Base-by-base conservation (phyloP, 805 yeast species). In the Suhomyces faveliae region DNA sequence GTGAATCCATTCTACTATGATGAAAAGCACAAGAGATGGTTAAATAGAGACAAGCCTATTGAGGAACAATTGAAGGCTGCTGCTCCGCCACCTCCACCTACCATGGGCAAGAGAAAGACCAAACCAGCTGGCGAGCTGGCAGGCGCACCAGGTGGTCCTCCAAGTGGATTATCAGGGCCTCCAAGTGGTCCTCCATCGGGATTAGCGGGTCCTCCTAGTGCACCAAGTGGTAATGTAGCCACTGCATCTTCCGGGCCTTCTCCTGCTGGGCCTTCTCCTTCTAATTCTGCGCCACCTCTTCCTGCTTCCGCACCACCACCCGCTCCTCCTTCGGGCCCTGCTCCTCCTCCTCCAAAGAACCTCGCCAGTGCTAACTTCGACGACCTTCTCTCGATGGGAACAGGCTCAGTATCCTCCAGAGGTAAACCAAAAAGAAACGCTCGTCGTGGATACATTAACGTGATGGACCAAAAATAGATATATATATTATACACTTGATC, bases 11-110 rank as follows among this genome's bases (percentile, higher is more conserved):
- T 94, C 61, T 78, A 80, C 59, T 94, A 82, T 63, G 96, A 91
- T 68, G 92, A 88, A 57, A 81, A 86, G 50, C 77, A 86, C 60
- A 84, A 85, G 62, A 79, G 96, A 59, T 94, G 97, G 97, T 81
- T 94, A 45, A 84, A 89, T 60, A 80, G 79, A 47, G 79, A 81
- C 52, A 81, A 80, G 3, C 79, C 84, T 21, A 73, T 78, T 43
- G 94, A 81, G 60, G 91, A 85, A 42, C 83, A 83, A 57, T 67
- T 75, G 44, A 73, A 70, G 42, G 67, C 73, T 5, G 66, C 80
- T 1, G 76, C 80, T 3, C 82, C 85, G 2, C 85, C 92, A 2
- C 92, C 96, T 4, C 94, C 95, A 3, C 76, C 77, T 8, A 58
- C 62, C 42, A 62, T 58, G 58, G 37, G 37, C 21, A 71, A 62